These are phyloP conservation scores for Trypanosoma mega DNA, from an alignment of 208 protist genomes.

Conservation along the genomic window DNA sequence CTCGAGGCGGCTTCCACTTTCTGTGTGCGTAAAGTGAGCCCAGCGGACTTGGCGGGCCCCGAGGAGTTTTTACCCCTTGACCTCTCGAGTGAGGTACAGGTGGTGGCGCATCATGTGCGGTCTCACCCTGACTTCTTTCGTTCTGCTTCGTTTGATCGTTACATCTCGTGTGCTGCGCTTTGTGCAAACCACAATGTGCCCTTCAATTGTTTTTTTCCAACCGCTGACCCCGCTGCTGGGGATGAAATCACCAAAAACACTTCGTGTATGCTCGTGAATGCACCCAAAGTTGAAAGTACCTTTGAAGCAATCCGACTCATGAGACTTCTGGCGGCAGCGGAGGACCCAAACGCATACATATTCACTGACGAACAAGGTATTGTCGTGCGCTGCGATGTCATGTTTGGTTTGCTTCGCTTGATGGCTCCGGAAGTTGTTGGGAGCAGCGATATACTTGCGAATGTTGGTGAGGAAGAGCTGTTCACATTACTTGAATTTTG, in stretches of 20 bases:
- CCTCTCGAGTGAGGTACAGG: slow-evolving; percentile 54
- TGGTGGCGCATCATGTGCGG: slow-evolving; percentile 40
- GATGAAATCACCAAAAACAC: not conserved
- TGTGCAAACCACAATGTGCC: slow-evolving; percentile 66
- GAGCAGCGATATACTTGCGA: not conserved
- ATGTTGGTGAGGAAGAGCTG: not conserved
- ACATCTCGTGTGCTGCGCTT: slow-evolving; percentile 61
- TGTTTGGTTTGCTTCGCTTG: not conserved
- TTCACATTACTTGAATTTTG: not conserved
- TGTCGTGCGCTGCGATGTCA: not conserved
- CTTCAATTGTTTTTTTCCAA: slow-evolving; percentile 42
- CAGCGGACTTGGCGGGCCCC: slow-evolving; percentile 46
- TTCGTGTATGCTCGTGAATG: slow-evolving; percentile 21
- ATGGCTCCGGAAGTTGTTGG: not conserved
- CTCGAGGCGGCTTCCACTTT: slow-evolving; percentile 83
- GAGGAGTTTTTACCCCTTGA: slow-evolving; percentile 62
- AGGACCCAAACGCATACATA: not conserved
- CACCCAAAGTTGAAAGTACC: slow-evolving; percentile 1
- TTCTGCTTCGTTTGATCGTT: slow-evolving; percentile 32
- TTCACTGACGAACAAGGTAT: not conserved
- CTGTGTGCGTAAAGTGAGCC: slow-evolving; percentile 55
- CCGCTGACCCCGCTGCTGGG: not conserved
- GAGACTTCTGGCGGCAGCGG: not conserved
- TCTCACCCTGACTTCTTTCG: slow-evolving; percentile 6
- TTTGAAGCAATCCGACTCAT: not conserved